Evolutionary conservation across 371 early-diverging fungal species (phyloP).

Genomic region (Dichotomocladium elegans): DNA sequence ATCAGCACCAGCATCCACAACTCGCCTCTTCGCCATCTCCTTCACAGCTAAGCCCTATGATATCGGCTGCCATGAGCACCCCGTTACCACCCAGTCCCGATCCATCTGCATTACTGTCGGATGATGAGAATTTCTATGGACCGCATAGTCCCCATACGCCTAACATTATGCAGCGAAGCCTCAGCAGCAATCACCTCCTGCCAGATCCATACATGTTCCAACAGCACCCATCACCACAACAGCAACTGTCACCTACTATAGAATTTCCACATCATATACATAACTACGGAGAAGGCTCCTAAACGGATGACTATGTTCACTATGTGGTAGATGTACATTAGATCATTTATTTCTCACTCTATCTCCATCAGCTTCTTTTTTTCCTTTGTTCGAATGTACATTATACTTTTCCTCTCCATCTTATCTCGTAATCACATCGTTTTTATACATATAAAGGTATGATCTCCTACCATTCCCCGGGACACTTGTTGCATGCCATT

Average conservation of each 20-base stretch:
- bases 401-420: neutral
- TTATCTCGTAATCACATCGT: neutral
- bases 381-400: neutral
- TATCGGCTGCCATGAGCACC: slow-evolving; percentile 11
- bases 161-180: slow-evolving; percentile 1
- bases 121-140: slow-evolving; percentile 17
- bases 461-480: too few relatives aligned
- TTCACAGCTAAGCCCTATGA: neutral
- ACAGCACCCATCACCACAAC: neutral
- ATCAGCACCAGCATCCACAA: neutral
- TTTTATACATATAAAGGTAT: too few relatives aligned
- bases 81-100: slow-evolving; percentile 17
- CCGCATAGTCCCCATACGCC: slow-evolving; percentile 18
- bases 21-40: neutral
- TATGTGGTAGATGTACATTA: too few relatives aligned
- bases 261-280: neutral
- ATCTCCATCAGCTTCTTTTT: neutral
- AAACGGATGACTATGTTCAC: too few relatives aligned
- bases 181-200: neutral
- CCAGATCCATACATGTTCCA: neutral
- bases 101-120: slow-evolving; percentile 16
- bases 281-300: too few relatives aligned
- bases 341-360: too few relatives aligned
- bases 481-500: too few relatives aligned
- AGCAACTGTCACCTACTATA: neutral